phyloP scores from a whole-genome alignment of 495 filamentous ascomycete species.

The Lophium mytilinum region DNA sequence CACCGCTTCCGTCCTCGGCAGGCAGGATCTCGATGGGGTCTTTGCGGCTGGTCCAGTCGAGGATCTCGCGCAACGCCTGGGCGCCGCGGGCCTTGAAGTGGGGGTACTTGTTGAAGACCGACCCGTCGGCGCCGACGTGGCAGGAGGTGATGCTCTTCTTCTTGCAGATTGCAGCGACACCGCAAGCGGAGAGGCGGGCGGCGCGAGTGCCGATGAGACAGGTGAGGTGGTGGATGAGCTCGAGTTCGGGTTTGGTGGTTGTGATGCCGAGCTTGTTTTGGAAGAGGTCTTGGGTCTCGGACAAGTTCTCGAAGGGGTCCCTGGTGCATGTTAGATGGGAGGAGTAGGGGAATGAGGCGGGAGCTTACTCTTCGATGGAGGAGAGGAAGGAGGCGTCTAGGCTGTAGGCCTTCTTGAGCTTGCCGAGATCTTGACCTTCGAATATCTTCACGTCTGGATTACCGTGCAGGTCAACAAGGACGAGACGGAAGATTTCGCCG shows the following conservation, averaged over 20 bases:
- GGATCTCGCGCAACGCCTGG: conserved; percentile 80
- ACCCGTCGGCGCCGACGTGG: conserved; percentile 93
- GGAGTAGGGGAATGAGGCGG: neutral
- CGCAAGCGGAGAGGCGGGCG: conserved; percentile 85
- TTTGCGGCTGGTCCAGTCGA: conserved; percentile 75
- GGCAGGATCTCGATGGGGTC: conserved; percentile 81
- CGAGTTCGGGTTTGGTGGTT: conserved; percentile 64
- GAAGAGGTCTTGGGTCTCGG: conserved; percentile 76
- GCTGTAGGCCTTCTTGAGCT: conserved; percentile 72
- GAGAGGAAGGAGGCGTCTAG: conserved; percentile 93
- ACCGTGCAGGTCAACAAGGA: conserved; percentile 76
- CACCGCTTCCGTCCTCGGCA: conserved; percentile 90
- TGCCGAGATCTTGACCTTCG: conserved; percentile 67
- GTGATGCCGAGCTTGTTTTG: conserved; percentile 60
- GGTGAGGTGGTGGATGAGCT: conserved; percentile 76
- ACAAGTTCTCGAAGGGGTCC: conserved; percentile 89
- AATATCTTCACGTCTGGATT: conserved; percentile 72
- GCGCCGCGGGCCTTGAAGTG: conserved; percentile 92
- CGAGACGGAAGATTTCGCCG: conserved; percentile 88
- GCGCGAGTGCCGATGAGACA: conserved; percentile 93
- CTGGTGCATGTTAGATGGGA: conserved; percentile 30
- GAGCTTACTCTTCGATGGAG: conserved; percentile 71
- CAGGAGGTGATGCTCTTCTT: conserved; percentile 84
- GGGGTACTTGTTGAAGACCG: conserved; percentile 97
- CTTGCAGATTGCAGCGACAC: conserved; percentile 88